These are phyloP conservation scores for Pseudogymnoascus destructans DNA, from an alignment of 2,329 filamentous ascomycete genomes.

Conservation along the genomic window DNA sequence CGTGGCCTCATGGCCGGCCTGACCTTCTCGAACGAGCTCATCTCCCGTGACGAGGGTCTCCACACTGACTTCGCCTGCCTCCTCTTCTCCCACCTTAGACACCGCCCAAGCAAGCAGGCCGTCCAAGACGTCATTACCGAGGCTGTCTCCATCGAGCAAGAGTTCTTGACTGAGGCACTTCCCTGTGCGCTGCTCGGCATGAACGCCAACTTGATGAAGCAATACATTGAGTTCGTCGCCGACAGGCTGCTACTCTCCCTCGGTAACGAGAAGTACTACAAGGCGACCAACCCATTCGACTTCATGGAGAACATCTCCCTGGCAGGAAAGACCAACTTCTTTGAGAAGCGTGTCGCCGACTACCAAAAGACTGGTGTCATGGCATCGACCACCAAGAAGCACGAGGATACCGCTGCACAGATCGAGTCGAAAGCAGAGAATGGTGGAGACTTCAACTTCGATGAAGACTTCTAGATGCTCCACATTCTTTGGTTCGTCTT, in stretches of 20 bases:
- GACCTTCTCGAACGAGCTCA: slow-evolving; percentile 99
- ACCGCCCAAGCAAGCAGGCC: slow-evolving; percentile 70
- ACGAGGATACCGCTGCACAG: slow-evolving; percentile 33
- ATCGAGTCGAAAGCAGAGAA: slow-evolving; percentile 42
- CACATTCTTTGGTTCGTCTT: slow-evolving; percentile 8
- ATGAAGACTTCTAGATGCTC: slow-evolving; percentile 79
- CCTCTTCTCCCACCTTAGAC: slow-evolving; percentile 91
- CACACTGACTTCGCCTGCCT: slow-evolving; percentile 99
- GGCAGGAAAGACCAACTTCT: slow-evolving; percentile 99
- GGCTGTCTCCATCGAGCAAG: slow-evolving; percentile 87
- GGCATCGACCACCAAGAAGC: slow-evolving; percentile 73
- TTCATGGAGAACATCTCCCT: slow-evolving; percentile 99
- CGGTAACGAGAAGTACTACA: slow-evolving; percentile 89
- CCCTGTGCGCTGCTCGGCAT: slow-evolving; percentile 90
- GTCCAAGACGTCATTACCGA: slow-evolving; percentile 86
- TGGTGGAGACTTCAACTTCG: slow-evolving; percentile 76
- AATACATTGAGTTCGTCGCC: slow-evolving; percentile 99
- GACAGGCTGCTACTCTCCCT: slow-evolving; percentile 87
- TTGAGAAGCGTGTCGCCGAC: slow-evolving; percentile 98
- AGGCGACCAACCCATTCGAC: slow-evolving; percentile 91
- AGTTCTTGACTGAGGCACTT: slow-evolving; percentile 93
- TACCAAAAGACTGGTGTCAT: slow-evolving; percentile 99
- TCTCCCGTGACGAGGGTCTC: slow-evolving; percentile 97
- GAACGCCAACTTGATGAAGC: slow-evolving; percentile 96
- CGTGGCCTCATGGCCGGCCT: slow-evolving; percentile 96